Evolutionary conservation across 768 basidiomycete species (phyloP), one percentile per base, ranked within the genome.

Genomic region (Tulasnella sp.): DNA sequence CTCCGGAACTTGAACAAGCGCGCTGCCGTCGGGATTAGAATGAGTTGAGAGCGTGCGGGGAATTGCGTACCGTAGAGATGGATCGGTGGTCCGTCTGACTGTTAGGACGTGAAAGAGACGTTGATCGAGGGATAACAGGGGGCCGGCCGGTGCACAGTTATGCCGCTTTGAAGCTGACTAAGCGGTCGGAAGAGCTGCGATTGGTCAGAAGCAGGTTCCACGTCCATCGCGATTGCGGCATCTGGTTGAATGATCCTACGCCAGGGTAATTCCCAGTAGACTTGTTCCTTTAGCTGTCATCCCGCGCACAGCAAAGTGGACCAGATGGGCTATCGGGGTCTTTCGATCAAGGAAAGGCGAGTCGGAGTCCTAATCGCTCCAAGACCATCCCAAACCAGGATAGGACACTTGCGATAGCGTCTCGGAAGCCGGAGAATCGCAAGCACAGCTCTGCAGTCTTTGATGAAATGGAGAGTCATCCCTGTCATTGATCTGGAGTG

Each of bases 331-430:
- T 67, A 67, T 26, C 29, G 61, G 57, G 32, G 61, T 51, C 61
- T 29, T 67, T 29, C 61, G 61, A 67, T 67, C 61, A 67, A 35
- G 61, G 29, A 67, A 67, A 35, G 11, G 5, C 5, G 32, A 67
- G 15, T 67, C 61, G 61, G 61, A 67, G 32, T 13, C 5, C 29
- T 20, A 35, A 67, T 7, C 29, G 61, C 61, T 15, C 32, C 61
- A 26, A 61, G n/a, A 61, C 61, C 18, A 67, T 67, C 18, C 61
- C 61, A 35, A 67, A 67, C 23, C 23, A 67, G 32, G 61, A 32
- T 35, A 67, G 61, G 61, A 67, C 51, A 35, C 61, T 67, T 67
- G 61, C 61, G 61, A 67, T 67, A 67, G 61, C 61, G 61, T 67
- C 61, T 67, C 61, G 61, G 61, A 35, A 16, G 61, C 26, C 23